Conservation (phyloP, 2,329 filamentous ascomycete species). For the Capronia coronata region DNA sequence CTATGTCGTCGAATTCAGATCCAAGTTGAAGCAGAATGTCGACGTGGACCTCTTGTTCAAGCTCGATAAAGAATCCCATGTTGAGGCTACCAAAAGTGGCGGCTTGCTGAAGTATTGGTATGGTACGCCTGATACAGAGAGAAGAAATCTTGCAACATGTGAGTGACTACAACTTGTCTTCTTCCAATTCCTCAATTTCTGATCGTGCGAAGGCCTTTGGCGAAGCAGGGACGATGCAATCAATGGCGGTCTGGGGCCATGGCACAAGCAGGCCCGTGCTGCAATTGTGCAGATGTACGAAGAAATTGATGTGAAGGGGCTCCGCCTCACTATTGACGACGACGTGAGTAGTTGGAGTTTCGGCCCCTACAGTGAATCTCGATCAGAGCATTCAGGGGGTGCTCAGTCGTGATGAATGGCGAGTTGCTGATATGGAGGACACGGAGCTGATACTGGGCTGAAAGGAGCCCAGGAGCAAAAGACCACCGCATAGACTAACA, state of each 20-base stretch:
- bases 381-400: no score
- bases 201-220: conserved; percentile 53
- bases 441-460: no score
- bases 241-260: conserved; percentile 52
- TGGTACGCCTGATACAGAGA: conserved; percentile 61
- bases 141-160: conserved; percentile 78
- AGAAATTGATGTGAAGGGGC: conserved; percentile 62
- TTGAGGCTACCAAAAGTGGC: conserved; percentile 70
- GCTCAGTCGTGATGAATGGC: background rate
- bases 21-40: conserved; percentile 60
- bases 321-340: conserved; percentile 60
- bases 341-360: conserved; percentile 53
- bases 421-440: background rate
- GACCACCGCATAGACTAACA: no score
- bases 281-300: conserved; percentile 48
- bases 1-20: conserved; percentile 81
- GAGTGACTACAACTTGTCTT: conserved; percentile 29
- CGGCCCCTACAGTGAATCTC: conserved; percentile 13
- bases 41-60: conserved; percentile 62
- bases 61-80: conserved; percentile 72
- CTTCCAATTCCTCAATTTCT: background rate
- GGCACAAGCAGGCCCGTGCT: conserved; percentile 49
- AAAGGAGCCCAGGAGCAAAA: no score
- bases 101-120: conserved; percentile 95
- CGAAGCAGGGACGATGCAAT: conserved; percentile 54